Evolutionary conservation across 805 yeast genomes (phyloP).

Genomic region (Clavispora phyllophila): DNA sequence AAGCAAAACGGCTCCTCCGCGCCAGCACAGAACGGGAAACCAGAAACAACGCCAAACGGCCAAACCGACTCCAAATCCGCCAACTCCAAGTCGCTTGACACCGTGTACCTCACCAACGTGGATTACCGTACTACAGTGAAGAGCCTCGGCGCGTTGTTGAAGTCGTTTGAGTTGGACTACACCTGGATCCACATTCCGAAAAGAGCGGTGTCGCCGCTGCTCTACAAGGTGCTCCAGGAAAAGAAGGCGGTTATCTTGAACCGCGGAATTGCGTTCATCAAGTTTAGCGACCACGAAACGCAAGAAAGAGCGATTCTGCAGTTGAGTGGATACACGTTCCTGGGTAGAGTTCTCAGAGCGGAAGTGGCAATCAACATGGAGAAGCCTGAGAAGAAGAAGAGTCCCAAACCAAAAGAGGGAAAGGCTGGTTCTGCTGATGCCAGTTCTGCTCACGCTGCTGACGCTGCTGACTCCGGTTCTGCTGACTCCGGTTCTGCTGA

Average conservation of each 20-base stretch:
- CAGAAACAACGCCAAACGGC: no score
- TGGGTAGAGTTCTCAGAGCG: not conserved
- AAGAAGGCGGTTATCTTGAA: conserved; percentile 39
- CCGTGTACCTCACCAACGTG: conserved; percentile 59
- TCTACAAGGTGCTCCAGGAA: conserved; percentile 39
- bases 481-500: no score
- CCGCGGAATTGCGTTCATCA: conserved; percentile 64
- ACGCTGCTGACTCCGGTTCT: no score
- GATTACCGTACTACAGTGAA: conserved; percentile 46
- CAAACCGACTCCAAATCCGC: no score
- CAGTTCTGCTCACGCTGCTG: no score
- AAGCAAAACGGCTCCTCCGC: no score
- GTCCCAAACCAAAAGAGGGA: not conserved
- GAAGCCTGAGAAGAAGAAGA: not conserved
- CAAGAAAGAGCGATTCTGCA: conserved; percentile 70
- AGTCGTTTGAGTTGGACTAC: conserved; percentile 40
- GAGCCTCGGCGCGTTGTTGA: conserved; percentile 42
- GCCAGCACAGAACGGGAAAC: no score
- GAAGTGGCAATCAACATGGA: not conserved
- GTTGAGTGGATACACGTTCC: conserved; percentile 50
- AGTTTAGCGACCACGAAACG: conserved; percentile 52
- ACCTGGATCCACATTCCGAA: conserved; percentile 57
- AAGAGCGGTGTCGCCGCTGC: conserved; percentile 39
- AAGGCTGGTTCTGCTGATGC: no score
- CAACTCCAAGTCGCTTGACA: conserved; percentile 42